Percentiles rank a stretch among this genome's conserved stretches.
Evolutionary conservation across 768 basidiomycete species (phyloP).

Genomic region (Amylocystis lapponica): DNA sequence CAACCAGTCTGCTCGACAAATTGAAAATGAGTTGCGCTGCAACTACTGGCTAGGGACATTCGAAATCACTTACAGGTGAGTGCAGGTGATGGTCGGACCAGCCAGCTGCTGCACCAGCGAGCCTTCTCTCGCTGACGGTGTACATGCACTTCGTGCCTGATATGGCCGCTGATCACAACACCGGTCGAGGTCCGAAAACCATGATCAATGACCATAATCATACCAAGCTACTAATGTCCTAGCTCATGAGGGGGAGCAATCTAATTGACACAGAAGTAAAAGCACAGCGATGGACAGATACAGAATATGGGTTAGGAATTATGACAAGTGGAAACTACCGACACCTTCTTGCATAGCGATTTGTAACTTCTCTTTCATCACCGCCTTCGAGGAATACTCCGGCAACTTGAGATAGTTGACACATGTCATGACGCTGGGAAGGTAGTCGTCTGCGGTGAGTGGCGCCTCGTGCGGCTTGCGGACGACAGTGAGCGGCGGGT

Average conservation of each 20-base stretch:
- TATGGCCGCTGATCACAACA: not conserved
- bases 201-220: not conserved
- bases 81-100: too few species aligned
- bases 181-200: not conserved
- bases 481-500: conserved; percentile 92
- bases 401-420: conserved; percentile 96
- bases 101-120: too few species aligned
- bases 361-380: conserved; percentile 78
- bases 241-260: too few species aligned
- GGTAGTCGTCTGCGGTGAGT: conserved; percentile 86
- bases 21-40: too few species aligned
- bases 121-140: too few species aligned
- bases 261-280: conserved; percentile 13
- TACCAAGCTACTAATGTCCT: not conserved
- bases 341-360: conserved; percentile 91
- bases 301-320: conserved; percentile 20
- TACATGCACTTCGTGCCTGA: too few species aligned
- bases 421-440: conserved; percentile 98
- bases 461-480: conserved; percentile 94
- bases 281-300: conserved; percentile 15
- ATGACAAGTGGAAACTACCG: conserved; percentile 97
- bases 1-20: too few species aligned
- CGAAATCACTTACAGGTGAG: too few species aligned
- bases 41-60: too few species aligned
- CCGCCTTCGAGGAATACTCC: conserved; percentile 84